Base-by-base conservation (phyloP, 768 basidiomycete genomes). In the Psilocybe azurescens region DNA sequence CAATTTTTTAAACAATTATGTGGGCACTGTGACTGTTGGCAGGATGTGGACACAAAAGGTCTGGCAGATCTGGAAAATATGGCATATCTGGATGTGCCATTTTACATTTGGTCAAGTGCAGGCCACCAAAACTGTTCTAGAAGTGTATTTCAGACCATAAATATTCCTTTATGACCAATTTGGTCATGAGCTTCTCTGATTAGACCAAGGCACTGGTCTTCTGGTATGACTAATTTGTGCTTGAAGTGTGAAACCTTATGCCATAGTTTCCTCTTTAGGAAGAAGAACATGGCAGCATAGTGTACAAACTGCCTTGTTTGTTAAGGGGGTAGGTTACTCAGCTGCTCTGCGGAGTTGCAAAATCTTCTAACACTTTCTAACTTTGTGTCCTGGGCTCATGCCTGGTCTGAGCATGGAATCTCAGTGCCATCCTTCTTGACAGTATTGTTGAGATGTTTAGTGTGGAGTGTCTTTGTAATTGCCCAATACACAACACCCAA, bases 21-120 rank as follows among this genome's bases (percentile, higher is more conserved):
- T 59, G 0, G 72, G 70, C 0, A 50, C 46, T 0, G 69, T 41
- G 5, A 75, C 65, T 0, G 56, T 63, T 0, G 61, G 71, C 8
- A 69, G 73, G 8, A 78, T 69, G 0, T 53, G 20, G 0, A 79
- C 48, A 10, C 70, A 68, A 0, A 56, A 5, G 0, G 64, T 59
- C 0, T 70, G 68, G 0, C 67, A 58, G 0, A 66, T 51, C 50
- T 83, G 81, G 54, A 81, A 82, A 3, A 65, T 44, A 44, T 80
- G 75, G 55, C 80, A 81, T 0, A 75, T 72, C 2, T 36, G 33
- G 6, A 77, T 56, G 52, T 64, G 77, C 71, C 73, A 76, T 0
- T 63, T 57, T 1, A 78, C 39, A 36, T 78, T 69, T 66, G 33
- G 0, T 67, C 53, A 2, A 76, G 55, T 0, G 65, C 41, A 1